Base-by-base conservation (phyloP, 768 basidiomycete genomes). In the Gelatoporia subvermispora region DNA sequence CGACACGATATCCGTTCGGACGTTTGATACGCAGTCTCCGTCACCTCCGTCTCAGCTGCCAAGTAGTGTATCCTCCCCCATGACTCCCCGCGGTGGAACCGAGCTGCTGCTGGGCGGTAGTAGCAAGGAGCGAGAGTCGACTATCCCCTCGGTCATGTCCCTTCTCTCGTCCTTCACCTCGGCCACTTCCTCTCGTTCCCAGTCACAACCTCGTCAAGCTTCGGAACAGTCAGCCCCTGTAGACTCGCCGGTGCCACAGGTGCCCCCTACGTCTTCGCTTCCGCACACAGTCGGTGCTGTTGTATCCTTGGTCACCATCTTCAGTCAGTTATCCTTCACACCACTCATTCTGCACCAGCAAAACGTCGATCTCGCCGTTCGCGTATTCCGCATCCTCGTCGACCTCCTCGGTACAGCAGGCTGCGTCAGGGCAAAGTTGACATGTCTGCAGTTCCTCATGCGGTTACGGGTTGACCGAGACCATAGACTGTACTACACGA, bases 381-480 rank as follows among this genome's bases (percentile, higher is more conserved):
- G 67, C 1, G 64, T 89, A 15, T 88, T 78, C 63, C 51, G 64
- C 0, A 68, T 70, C 39, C 65, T 89, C 39, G 58, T 88, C 13
- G 64, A 69, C 17, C 63, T 85, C 13, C 60, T 76, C 3, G 58
- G 65, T 0, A 62, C 69, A 18, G 74, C 76, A 2, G 73, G 69
- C 52, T 80, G 81, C 8, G 57, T 79, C 0, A 72, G 78, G 35
- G 84, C 86, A 0, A 73, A 90, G 20, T 62, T 98, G 16, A 71
- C 81, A 11, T 74, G 85, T 3, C 70, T 98, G 17, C 90, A 93
- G 61, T 96, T 95, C 72, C 63, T 96, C 54, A 82, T 93, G 72
- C 82, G 91, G 13, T 71, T 98, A 17, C 77, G 95, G 47, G 93
- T 88, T 0, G 94, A 96, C 61, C 81, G 89, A 1, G 88, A 93